Conservation (phyloP, 2,329 filamentous ascomycete genomes). For the Clonostachys chloroleuca region DNA sequence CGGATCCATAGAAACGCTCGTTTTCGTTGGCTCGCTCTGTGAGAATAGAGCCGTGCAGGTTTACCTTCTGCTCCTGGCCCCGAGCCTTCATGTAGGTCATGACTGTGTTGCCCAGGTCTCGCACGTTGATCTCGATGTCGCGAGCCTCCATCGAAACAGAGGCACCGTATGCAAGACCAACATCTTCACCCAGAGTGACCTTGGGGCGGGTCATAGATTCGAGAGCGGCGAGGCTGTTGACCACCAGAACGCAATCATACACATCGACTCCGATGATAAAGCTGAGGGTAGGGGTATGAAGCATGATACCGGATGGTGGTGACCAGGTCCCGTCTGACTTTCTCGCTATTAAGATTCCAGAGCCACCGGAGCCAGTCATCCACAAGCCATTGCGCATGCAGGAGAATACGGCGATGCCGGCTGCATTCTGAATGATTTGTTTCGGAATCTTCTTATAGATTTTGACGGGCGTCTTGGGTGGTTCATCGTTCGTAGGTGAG, state of each 20-base stretch:
- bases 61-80: constrained; percentile 49
- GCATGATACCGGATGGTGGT: constrained; percentile 82
- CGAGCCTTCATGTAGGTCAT: constrained; percentile 55
- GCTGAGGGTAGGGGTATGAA: constrained; percentile 84
- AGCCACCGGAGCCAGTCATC: constrained; percentile 87
- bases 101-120: constrained; percentile 48
- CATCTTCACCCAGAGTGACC: constrained; percentile 77
- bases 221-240: constrained; percentile 80
- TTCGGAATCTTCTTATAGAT: constrained; percentile 78
- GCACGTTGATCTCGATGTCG: constrained; percentile 46
- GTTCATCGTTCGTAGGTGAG: constrained; percentile 17
- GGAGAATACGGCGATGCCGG: constrained; percentile 89
- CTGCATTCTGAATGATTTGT: constrained; percentile 81
- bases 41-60: constrained; percentile 51
- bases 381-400: constrained; percentile 92
- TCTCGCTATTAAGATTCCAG: constrained; percentile 79
- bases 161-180: constrained; percentile 73
- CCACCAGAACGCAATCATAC: constrained; percentile 91
- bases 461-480: constrained; percentile 44
- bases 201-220: constrained; percentile 78
- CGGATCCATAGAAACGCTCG: constrained; percentile 48
- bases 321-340: constrained; percentile 88
- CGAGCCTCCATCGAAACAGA: constrained; percentile 49
- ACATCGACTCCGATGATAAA: constrained; percentile 92
- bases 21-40: constrained; percentile 55